Percentiles rank a stretch among this genome's conserved stretches.
phyloP scores from a whole-genome alignment of 202 grass and related monocot genomes.

The Tripidium arundinaceum region DNA sequence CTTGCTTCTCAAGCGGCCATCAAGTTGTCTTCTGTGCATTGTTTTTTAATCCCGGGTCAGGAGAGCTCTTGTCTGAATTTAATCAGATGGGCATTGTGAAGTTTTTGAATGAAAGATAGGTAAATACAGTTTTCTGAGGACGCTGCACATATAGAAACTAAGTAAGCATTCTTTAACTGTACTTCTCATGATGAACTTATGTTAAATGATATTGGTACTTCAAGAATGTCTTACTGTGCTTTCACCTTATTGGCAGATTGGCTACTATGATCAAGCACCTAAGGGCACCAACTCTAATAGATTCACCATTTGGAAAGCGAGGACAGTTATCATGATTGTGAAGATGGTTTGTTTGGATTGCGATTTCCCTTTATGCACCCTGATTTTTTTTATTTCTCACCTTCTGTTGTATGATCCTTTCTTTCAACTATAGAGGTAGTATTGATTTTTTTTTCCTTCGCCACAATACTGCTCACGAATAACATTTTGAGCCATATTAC shows the following conservation, averaged over 20 bases:
- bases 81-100: slow-evolving; percentile 2
- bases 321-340: neutral
- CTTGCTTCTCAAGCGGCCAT: neutral
- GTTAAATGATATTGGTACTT: slow-evolving; percentile 8
- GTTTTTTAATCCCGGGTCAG: neutral
- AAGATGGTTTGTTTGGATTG: neutral
- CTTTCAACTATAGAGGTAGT: neutral
- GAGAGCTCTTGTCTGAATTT: slow-evolving; percentile 5
- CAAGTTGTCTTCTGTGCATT: neutral
- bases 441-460: too few species aligned
- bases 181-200: neutral
- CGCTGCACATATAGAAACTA: neutral
- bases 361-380: neutral
- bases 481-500: too few species aligned
- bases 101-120: slow-evolving; percentile 13
- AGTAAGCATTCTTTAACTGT: slow-evolving; percentile 6
- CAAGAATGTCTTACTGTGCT: neutral
- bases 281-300: neutral
- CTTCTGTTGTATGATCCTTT: neutral
- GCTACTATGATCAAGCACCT: neutral
- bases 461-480: too few species aligned
- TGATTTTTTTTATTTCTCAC: neutral
- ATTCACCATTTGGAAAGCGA: neutral
- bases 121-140: slow-evolving; percentile 3
- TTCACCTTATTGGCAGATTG: slow-evolving; percentile 16